Evolutionary conservation across 2,329 filamentous ascomycete genomes (phyloP).

Genomic region (Elsinoe necatrix): DNA sequence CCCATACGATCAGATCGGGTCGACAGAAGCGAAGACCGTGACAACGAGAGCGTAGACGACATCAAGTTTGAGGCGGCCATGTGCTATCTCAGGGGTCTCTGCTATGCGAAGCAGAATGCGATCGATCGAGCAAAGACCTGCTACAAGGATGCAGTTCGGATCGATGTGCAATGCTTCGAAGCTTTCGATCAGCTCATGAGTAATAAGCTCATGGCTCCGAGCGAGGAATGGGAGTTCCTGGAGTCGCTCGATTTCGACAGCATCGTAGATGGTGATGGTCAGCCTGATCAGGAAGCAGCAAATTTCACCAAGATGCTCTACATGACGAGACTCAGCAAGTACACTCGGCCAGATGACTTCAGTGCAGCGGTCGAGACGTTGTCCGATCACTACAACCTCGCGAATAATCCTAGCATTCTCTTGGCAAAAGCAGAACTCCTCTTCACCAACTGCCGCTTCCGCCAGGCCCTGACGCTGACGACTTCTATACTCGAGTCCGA

Average conservation of each 20-base stretch:
- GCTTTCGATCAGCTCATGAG: slow-evolving; percentile 97
- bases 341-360: slow-evolving; percentile 76
- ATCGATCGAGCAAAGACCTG: slow-evolving; percentile 97
- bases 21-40: slow-evolving; percentile 53
- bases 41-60: slow-evolving; percentile 62
- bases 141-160: slow-evolving; percentile 93
- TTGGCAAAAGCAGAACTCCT: slow-evolving; percentile 83
- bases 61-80: slow-evolving; percentile 90
- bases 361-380: slow-evolving; percentile 80
- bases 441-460: slow-evolving; percentile 91
- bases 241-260: slow-evolving; percentile 85
- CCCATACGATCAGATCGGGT: slow-evolving; percentile 41
- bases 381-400: slow-evolving; percentile 85
- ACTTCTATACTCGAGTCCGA: slow-evolving; percentile 73
- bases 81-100: slow-evolving; percentile 89
- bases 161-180: slow-evolving; percentile 97
- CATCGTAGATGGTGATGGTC: slow-evolving; percentile 53
- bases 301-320: slow-evolving; percentile 96
- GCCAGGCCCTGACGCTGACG: slow-evolving; percentile 75
- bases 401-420: slow-evolving; percentile 78
- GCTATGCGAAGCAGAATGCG: slow-evolving; percentile 93
- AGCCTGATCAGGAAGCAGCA: slow-evolving; percentile 72
- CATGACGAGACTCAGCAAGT: slow-evolving; percentile 90
- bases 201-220: slow-evolving; percentile 81
- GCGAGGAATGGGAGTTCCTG: slow-evolving; percentile 83